These are phyloP conservation scores for Lecanicillium sp. DNA, from an alignment of 2,329 filamentous ascomycete genomes.

Conservation along the genomic window DNA sequence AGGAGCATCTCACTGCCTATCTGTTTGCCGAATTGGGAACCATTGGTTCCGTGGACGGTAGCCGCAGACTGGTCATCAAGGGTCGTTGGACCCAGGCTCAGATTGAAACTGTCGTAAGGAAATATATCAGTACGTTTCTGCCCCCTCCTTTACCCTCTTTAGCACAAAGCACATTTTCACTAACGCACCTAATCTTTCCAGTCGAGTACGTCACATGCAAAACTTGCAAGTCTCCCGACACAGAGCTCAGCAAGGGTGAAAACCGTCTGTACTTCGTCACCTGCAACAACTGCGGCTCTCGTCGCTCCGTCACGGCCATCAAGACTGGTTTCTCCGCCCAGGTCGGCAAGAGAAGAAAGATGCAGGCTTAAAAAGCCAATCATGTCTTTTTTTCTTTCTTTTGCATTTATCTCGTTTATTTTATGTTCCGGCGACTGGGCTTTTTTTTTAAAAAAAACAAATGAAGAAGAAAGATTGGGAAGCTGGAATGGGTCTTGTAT, in stretches of 20 bases:
- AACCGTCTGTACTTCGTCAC: slow-evolving; percentile 99
- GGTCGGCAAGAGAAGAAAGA: slow-evolving; percentile 96
- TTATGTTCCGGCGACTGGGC: not conserved
- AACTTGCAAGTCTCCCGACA: slow-evolving; percentile 91
- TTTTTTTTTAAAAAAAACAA: no score
- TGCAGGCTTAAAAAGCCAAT: slow-evolving; percentile 55
- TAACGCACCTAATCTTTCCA: slow-evolving; percentile 19
- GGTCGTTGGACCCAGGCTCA: slow-evolving; percentile 99
- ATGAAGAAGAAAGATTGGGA: no score
- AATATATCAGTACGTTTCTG: slow-evolving; percentile 72
- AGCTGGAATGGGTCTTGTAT: no score
- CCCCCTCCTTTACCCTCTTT: not conserved
- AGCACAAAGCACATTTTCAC: no score
- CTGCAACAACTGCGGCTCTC: slow-evolving; percentile 73
- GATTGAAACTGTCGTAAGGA: slow-evolving; percentile 92
- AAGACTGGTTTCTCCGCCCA: slow-evolving; percentile 99
- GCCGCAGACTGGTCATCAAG: slow-evolving; percentile 91
- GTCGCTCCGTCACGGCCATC: slow-evolving; percentile 91
- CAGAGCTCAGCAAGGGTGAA: slow-evolving; percentile 96
- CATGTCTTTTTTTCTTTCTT: slow-evolving; percentile 5
- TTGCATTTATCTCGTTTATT: not conserved
- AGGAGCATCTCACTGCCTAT: slow-evolving; percentile 96
- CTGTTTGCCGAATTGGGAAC: slow-evolving; percentile 97
- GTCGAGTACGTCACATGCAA: slow-evolving; percentile 99
- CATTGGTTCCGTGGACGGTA: slow-evolving; percentile 88